phyloP scores from a whole-genome alignment of 1,139 yeast genomes.

The Lizanozyma gosingica region DNA sequence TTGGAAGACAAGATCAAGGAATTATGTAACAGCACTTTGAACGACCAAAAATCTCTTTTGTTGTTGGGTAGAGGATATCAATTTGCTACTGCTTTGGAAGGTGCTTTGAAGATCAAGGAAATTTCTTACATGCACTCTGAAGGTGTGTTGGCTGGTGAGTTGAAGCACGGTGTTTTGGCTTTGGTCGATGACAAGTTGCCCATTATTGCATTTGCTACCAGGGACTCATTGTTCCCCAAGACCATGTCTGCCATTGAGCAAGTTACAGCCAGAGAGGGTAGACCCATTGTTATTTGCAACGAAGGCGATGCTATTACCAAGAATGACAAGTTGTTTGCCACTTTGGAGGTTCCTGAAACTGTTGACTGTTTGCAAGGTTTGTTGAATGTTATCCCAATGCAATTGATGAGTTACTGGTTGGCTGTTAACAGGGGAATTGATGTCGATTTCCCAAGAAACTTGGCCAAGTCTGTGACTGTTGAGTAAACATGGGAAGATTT shows the following conservation, averaged over 20 bases:
- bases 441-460: conserved; percentile 97
- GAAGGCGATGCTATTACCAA: conserved; percentile 68
- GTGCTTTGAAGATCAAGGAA: conserved; percentile 96
- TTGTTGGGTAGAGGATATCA: conserved; percentile 97
- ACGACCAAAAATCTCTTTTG: conserved; percentile 77
- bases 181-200: conserved; percentile 92
- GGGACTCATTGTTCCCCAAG: conserved; percentile 94
- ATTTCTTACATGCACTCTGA: conserved; percentile 98
- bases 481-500: conserved; percentile 34
- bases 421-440: conserved; percentile 94
- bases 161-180: conserved; percentile 97
- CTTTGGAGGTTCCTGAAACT: conserved; percentile 86
- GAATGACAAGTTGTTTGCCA: conserved; percentile 47
- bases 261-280: conserved; percentile 95
- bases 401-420: conserved; percentile 94
- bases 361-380: conserved; percentile 97
- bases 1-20: conserved; percentile 68
- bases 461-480: conserved; percentile 97
- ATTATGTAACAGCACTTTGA: conserved; percentile 64
- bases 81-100: conserved; percentile 94
- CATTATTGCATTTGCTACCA: conserved; percentile 93
- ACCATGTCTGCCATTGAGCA: conserved; percentile 94
- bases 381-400: conserved; percentile 89
- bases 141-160: conserved; percentile 98
- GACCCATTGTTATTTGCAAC: conserved; percentile 89